Base-by-base conservation (phyloP, 371 early-diverging fungal species). In the Mycotypha africana region DNA sequence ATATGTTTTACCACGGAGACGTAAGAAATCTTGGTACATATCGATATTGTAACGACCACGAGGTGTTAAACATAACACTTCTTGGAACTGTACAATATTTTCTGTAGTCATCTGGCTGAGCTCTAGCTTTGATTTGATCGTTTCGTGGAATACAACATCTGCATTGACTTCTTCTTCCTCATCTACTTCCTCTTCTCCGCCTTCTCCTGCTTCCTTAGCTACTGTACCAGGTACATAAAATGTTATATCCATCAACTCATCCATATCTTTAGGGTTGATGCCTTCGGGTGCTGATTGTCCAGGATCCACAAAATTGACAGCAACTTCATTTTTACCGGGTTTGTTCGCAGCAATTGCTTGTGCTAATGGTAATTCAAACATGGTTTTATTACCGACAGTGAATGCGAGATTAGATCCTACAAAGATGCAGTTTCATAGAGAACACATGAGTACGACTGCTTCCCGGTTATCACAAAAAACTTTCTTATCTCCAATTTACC, bases 11-110 rank as follows among this genome's bases (percentile, higher is more conserved):
- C 98, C 98, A 40, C 95, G 95, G 28, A 98, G 76, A 37, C 98
- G 91, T 58, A 97, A 68, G 55, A 92, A 95, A 24, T 82, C 78
- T 42, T 85, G 81, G 67, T 89, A 92, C 85, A 98, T 84, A 53
- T 97, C 96, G 58, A 98, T 85, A 42, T 89, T 88, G 81, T 92
- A 97, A 56, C 97, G 91, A 47, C 97, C 96, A 71, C 93, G 89
- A 46, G 92, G 97, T 0, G 92, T 91, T 39, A 97, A 76, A 49
- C 92, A 92, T 41, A 94, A 78, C 15, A 92, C 73, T 56, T 94
- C 95, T 41, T 85, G 78, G 74, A 97, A 95, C 47, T 82, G 75
- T 20, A 90, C 91, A 64, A 98, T 89, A 49, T 86, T 78, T 45
- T 97, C 97, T 21, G 92, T 89, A 22, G 84, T 82, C 44, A 85